phyloP scores from a whole-genome alignment of 2,329 filamentous ascomycete species.

The Ceratocystis lukuohia region DNA sequence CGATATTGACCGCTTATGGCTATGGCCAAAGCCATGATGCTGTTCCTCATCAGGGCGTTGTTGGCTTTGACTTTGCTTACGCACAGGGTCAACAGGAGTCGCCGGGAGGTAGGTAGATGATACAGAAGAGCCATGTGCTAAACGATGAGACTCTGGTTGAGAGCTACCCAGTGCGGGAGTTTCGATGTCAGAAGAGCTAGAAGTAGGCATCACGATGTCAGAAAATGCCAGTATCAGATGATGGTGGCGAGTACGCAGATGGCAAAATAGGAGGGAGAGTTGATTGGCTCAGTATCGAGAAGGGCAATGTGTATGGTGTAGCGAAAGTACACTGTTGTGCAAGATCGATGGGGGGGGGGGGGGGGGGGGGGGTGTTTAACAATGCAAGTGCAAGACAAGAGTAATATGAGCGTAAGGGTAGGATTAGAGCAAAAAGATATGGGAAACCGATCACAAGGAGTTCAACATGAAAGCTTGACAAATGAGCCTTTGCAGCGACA shows the following conservation, averaged over 20 bases:
- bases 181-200: slow-evolving; percentile 16
- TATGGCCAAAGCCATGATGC: slow-evolving; percentile 15
- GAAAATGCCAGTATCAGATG: neutral
- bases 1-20: slow-evolving; percentile 18
- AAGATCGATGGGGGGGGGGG: neutral
- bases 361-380: neutral
- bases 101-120: slow-evolving; percentile 9
- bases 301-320: neutral
- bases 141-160: slow-evolving; percentile 7
- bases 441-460: neutral
- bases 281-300: neutral
- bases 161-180: slow-evolving; percentile 9
- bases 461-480: neutral
- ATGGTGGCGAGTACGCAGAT: neutral
- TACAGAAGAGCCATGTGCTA: slow-evolving; percentile 3
- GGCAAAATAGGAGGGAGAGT: neutral
- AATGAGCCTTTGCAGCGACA: neutral
- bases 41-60: slow-evolving; percentile 8
- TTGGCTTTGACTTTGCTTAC: slow-evolving; percentile 14
- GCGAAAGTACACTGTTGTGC: neutral
- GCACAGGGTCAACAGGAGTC: neutral
- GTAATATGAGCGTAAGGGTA: neutral
- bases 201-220: slow-evolving; percentile 3
- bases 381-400: neutral
- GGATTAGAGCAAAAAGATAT: neutral